Base-by-base conservation (phyloP, 345 rosid genomes). In the Ceriops decandra region DNA sequence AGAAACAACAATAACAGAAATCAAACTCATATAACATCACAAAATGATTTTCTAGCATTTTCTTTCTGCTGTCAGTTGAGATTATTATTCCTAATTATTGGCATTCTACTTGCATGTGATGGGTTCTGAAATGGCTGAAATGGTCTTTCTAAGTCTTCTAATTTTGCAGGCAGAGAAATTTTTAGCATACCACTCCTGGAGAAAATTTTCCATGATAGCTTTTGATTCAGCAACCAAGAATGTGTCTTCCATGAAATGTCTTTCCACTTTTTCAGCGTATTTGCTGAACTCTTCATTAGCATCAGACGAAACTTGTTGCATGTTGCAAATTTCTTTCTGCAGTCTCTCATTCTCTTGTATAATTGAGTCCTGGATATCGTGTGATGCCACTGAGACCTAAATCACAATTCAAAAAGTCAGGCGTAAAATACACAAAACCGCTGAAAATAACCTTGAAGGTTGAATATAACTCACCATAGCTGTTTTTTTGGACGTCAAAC, bases 301-400 rank as follows among this genome's bases (percentile, higher is more conserved):
- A 51, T 85, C 79, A 11, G 80, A 49, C 53, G 96, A 78, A 60
- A 85, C 73, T 66, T 88, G 83, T 73, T 89, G 92, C 79, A 91
- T 76, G 81, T 72, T 31, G 66, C 73, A 82, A 75, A 86, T 83
- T 59, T 85, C 88, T 54, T 71, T 79, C 68, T 81, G 85, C 78
- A 93, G 62, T 82, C 64, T 79, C 76, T 79, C 84, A 38, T 77
- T 82, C 72, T 89, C 92, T 17, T 73, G 80, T 21, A 68, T 42
- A 64, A 60, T 79, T 5, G 75, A 68, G 42, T 83, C 85, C 6
- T 77, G 72, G 74, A 89, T 81, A 66, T 62, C 70, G 30, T 74
- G 79, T 71, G 96, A 81, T 66, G 86, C 90, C 77, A 88, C 85
- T 20, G 84, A 76, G 53, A 93, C 88, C 98, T 91, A 62, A 42